Percentiles rank a stretch among this genome's conserved stretches.
Evolutionary conservation across 495 filamentous ascomycete genomes (phyloP).

Genomic region (Lichenothelia convexa): DNA sequence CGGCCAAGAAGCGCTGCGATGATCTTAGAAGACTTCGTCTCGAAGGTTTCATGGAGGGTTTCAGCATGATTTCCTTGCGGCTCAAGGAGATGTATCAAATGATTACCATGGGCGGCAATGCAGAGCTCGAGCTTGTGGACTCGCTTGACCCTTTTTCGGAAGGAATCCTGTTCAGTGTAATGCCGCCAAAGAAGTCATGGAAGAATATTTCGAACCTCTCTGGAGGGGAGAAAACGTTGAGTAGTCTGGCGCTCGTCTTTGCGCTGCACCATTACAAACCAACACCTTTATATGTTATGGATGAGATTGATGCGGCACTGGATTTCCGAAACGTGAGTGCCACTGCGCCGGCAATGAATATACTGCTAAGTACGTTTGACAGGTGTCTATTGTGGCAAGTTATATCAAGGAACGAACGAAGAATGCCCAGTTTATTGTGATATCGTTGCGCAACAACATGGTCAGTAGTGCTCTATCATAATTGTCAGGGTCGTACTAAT

Average conservation of each 20-base stretch:
- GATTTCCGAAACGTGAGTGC: slow-evolving; percentile 91
- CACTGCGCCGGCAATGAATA: too few species aligned
- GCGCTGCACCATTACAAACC: slow-evolving; percentile 96
- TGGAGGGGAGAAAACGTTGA: slow-evolving; percentile 94
- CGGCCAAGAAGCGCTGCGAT: slow-evolving; percentile 76
- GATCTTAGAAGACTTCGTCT: slow-evolving; percentile 75
- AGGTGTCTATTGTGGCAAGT: slow-evolving; percentile 95
- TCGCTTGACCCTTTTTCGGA: slow-evolving; percentile 91
- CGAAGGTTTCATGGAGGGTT: slow-evolving; percentile 97
- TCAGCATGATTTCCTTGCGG: slow-evolving; percentile 80
- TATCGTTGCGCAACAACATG: slow-evolving; percentile 97
- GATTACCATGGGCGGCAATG: slow-evolving; percentile 99
- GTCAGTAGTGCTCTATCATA: neutral
- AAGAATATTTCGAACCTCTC: slow-evolving; percentile 94
- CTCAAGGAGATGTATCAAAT: slow-evolving; percentile 99
- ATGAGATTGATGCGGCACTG: slow-evolving; percentile 95
- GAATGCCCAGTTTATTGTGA: slow-evolving; percentile 98
- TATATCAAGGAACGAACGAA: slow-evolving; percentile 99
- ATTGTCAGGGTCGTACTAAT: neutral
- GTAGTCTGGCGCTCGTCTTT: slow-evolving; percentile 85
- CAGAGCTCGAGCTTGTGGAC: slow-evolving; percentile 91
- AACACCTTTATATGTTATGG: slow-evolving; percentile 96
- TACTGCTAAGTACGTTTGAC: too few species aligned
- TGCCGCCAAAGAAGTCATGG: slow-evolving; percentile 99
- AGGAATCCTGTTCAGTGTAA: slow-evolving; percentile 89